Conservation (phyloP, 805 yeast genomes). For the Starmerella scarabaei region DNA sequence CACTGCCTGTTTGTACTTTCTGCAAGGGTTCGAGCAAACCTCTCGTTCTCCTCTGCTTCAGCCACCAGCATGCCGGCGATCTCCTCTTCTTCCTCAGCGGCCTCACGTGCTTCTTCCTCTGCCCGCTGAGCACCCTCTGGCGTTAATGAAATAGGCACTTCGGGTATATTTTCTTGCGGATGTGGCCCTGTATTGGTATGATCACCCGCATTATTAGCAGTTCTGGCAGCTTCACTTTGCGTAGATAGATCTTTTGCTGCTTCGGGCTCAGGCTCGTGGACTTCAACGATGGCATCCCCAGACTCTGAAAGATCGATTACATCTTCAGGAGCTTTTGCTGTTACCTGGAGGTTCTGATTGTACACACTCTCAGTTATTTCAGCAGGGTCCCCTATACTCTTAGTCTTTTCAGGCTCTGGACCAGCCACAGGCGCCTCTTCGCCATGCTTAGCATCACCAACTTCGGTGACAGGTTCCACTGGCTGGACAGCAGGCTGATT, state of each 20-base stretch:
- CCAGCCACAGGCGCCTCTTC: too few species aligned
- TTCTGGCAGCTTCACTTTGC: neutral
- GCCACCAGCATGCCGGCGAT: conserved; percentile 46
- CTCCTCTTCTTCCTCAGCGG: conserved; percentile 59
- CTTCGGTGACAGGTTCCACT: too few species aligned
- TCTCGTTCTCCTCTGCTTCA: conserved; percentile 62
- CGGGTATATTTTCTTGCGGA: neutral
- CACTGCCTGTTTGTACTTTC: conserved; percentile 17
- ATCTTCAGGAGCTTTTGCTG: too few species aligned
- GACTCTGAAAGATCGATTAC: too few species aligned
- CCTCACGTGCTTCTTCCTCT: conserved; percentile 26
- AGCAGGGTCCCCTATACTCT: too few species aligned
- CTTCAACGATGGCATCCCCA: too few species aligned
- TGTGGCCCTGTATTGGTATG: neutral
- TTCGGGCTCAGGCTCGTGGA: too few species aligned
- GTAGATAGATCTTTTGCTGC: neutral
- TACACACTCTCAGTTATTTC: too few species aligned
- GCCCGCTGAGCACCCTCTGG: conserved; percentile 20
- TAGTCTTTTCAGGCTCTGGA: too few species aligned
- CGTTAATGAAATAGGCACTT: neutral
- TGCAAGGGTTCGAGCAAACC: conserved; percentile 38
- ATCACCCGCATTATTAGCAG: neutral
- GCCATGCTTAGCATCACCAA: too few species aligned
- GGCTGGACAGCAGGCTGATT: too few species aligned
- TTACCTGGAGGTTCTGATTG: too few species aligned